Base-by-base conservation (phyloP, 2,329 filamentous ascomycete species). In the Ophiostoma australiae region DNA sequence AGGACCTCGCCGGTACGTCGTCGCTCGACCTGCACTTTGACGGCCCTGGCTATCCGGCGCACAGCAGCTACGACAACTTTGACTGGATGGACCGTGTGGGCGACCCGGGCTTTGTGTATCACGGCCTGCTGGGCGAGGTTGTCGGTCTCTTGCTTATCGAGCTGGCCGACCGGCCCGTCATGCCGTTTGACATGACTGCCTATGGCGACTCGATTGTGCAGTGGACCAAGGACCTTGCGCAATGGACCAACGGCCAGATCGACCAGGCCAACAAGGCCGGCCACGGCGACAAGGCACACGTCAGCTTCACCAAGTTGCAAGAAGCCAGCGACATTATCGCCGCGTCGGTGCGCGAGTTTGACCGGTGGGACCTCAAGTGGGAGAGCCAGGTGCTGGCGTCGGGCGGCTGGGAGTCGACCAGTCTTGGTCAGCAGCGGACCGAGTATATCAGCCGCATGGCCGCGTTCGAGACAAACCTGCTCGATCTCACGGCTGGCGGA, bases 61-160 rank as follows among this genome's bases (percentile, higher is more conserved):
- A 93, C 79, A 94, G 91, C 72, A 95, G 91, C 80, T 96, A 97
- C 80, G 94, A 98, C 77, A 96, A 89, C 70, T 94, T 91, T 76
- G 90, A 93, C 65, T 94, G 93, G 89, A 92, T 98, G 85, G 84
- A 89, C 35, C 85, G 85, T 52, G 88, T 91, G 72, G 90, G 91
- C 31, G 95, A 99, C 78, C 93, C 93, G 0, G 89, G 86, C 1
- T 97, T 97, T 77, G 80, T 85, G 13, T 95, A 97, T 77, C 95
- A 98, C 81, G 86, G 84, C 58, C 81, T 91, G 6, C 86, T 98
- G 72, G 92, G 88, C 13, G 89, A 97, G 79, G 83, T 98, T 58
- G 90, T 92, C 80, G 89, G 89, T 0, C 83, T 98, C 3, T 82
- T 98, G n/a, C 86, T 95, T 70, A 86, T 97, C 27, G 94, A 98